Evolutionary conservation across 345 rosid genomes (phyloP), one percentile per base, ranked within the genome.

Genomic region (Gossypium ekmanianum): DNA sequence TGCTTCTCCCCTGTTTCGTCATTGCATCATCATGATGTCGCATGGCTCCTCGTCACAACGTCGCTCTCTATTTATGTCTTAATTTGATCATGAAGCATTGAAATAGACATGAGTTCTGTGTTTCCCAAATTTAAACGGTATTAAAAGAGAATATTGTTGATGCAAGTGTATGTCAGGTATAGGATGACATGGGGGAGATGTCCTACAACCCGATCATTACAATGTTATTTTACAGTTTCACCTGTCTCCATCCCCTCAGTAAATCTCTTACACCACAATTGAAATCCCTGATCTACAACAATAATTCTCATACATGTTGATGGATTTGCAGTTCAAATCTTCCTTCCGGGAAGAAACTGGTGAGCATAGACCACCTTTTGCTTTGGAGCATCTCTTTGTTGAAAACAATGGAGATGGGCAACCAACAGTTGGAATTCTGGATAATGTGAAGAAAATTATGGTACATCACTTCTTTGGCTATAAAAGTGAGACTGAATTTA

Each of bases 401-500:
- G 58, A 68, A 68, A 48, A 68, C 27, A 54, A 59, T 45, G 74
- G 24, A 58, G 22, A 69, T 22, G 24, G 12, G 17, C 22, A 61
- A 48, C 24, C 34, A 61, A 48, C 24, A 26, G 45, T 70, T 61
- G 79, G 48, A 26, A 13, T 20, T 71, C 61, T 61, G 16, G 52
- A 48, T 34, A 34, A 51, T 4, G 55, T 76, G 50, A 76, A 27
- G 27, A 20, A 50, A 61, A 7, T 76, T 61, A 18, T 34, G n/a
- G 73, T 69, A 43, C 6, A 14, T 22, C 29, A 43, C 44, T 52
- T 61, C 73, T 71, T 67, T 50, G 75, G 79, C 48, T 61, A 34
- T 76, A 29, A 71, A 61, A 61, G 47, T 11, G 79, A 76, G 48
- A 62, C 24, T 50, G 75, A 71, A 67, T 27, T 70, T 11, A 55